Percentiles rank a stretch among this genome's conserved stretches.
Evolutionary conservation across 2,329 filamentous ascomycete species (phyloP).

Genomic region (Calonectria honghensis): DNA sequence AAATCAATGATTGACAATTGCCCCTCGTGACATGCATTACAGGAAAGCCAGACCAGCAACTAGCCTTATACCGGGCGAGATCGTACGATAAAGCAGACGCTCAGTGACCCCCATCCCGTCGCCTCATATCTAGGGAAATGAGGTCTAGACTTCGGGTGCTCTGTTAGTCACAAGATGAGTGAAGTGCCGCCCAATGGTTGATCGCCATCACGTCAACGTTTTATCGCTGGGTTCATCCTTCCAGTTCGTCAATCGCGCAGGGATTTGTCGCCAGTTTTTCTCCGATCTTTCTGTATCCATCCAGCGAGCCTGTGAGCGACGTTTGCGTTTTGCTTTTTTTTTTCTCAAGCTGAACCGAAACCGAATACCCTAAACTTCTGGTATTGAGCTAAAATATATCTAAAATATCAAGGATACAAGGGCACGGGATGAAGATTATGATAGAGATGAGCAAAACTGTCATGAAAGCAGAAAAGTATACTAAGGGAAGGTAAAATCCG

Average conservation of each 20-base stretch:
- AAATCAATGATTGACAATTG: conserved; percentile 12
- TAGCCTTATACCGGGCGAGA: conserved; percentile 35
- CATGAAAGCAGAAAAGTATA: not conserved
- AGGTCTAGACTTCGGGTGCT: conserved; percentile 41
- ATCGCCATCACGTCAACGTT: conserved; percentile 40
- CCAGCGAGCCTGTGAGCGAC: conserved; percentile 8
- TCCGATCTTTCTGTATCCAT: conserved; percentile 3
- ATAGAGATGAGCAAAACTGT: not conserved
- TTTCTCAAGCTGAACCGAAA: not conserved
- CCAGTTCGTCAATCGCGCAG: conserved; percentile 22
- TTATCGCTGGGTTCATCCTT: conserved; percentile 35
- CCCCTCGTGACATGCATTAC: conserved; percentile 46
- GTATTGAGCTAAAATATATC: not conserved
- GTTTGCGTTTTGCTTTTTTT: conserved; percentile 24
- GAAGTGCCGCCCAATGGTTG: conserved; percentile 10
- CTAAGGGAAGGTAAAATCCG: not conserved
- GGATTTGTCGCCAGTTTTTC: conserved; percentile 24
- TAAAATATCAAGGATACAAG: not conserved
- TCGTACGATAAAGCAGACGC: conserved; percentile 47
- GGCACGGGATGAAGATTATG: not conserved
- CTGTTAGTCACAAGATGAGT: conserved; percentile 40
- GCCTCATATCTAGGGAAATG: conserved; percentile 43
- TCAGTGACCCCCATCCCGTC: conserved; percentile 31
- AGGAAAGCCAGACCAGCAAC: conserved; percentile 26
- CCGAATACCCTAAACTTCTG: conserved; percentile 12